Percentiles rank a stretch among this genome's conserved stretches.
These are phyloP conservation scores for Diaporthe citriasiana DNA, from an alignment of 2,329 filamentous ascomycete genomes.

Conservation along the genomic window DNA sequence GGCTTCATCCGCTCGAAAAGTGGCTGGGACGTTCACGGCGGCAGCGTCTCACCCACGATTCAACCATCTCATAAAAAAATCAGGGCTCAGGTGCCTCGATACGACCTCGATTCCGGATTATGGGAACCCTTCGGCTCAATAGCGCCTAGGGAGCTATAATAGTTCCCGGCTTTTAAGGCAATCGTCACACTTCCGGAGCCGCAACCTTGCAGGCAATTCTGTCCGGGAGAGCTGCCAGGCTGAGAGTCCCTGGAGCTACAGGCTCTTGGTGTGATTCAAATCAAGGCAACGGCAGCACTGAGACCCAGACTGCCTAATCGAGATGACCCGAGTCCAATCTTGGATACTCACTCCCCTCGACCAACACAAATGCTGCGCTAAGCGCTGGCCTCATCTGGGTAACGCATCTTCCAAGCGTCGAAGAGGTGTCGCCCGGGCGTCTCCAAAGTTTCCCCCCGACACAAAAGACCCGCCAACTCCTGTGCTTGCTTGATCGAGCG, in stretches of 20 bases:
- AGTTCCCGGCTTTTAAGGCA: conserved; percentile 23
- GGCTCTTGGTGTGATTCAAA: not conserved
- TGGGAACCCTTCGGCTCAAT: conserved; percentile 27
- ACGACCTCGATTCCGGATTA: conserved; percentile 29
- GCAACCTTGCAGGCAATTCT: not conserved
- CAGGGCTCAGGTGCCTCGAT: conserved; percentile 26
- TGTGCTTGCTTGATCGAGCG: not conserved
- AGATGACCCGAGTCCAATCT: not conserved
- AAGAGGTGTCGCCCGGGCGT: too few species aligned
- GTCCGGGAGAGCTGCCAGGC: not conserved
- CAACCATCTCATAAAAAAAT: conserved; percentile 4
- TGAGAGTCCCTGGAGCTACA: not conserved
- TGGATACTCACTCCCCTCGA: not conserved
- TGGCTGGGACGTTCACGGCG: conserved; percentile 15
- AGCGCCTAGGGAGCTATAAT: conserved; percentile 20
- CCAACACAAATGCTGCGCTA: not conserved
- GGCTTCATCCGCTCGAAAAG: conserved; percentile 3
- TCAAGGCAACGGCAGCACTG: not conserved
- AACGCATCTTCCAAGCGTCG: too few species aligned
- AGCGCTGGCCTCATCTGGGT: not conserved
- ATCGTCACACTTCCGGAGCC: conserved; percentile 19
- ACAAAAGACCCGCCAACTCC: not conserved
- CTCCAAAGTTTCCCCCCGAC: not conserved
- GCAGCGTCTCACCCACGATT: conserved; percentile 10
- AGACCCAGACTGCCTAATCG: not conserved